Evolutionary conservation across 257 asterid species (phyloP), one percentile per base, ranked within the genome.

Genomic region (Marsdenia floribunda): DNA sequence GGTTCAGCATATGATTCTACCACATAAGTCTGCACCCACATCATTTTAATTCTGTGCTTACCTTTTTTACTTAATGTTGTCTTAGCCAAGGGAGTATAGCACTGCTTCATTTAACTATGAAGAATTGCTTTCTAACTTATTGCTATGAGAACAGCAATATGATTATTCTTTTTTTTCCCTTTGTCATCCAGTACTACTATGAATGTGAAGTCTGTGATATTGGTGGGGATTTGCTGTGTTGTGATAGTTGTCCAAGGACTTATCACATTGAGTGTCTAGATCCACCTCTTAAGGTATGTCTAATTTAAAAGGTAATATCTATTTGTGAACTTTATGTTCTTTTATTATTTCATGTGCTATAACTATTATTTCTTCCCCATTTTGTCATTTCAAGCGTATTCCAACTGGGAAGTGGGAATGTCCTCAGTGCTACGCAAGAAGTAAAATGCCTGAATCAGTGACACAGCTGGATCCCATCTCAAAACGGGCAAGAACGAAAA

Each of bases 371-470:
- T 78, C 72, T 68, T 75, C 70, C 57, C 63, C n/a, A 72, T 24
- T 76, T 80, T 68, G 6, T 70, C 73, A 33, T 70, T 67, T 81
- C 42, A 75, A 90, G 96, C 87, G 84, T 60, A 84, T 88, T 65
- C 96, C 96, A 49, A 81, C 77, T 49, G 96, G 96, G 64, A 82
- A 83, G 82, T 90, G 97, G 96, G 88, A 86, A 82, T 92, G 97
- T 73, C 90, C 92, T 68, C 80, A 66, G 65, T 90, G 97, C 82
- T 53, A 74, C 75, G 78, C 77, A 64, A 84, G 77, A 77, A 80
- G 81, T 40, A 82, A 84, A 72, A 57, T 80, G 29, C 76, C 65
- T 68, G 90, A 86, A 77, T 82, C 87, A 38, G 73, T 79, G 46
- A 82, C 82, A 63, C 75, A 80, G 78, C 69, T 72, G 53, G 93